A percentile compares a stretch with the other conserved stretches of the same genome.
Evolutionary conservation across 495 filamentous ascomycete species (phyloP).

Genomic region (Aspergillus mulundensis): DNA sequence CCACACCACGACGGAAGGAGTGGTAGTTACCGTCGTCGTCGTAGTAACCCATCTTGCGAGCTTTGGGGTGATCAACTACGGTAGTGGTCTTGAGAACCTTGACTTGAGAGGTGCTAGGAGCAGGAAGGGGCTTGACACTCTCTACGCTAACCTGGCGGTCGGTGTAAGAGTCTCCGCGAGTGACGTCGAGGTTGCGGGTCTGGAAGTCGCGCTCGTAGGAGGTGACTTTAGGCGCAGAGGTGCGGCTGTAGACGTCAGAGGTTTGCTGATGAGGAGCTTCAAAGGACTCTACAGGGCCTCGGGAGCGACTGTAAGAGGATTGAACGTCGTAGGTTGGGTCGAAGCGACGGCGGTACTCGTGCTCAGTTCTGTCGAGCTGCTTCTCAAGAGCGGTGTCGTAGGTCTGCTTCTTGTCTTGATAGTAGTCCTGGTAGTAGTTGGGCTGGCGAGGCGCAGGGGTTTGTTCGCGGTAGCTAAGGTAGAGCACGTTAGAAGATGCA

Average conservation of each 20-base stretch:
- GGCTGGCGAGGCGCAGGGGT: slow-evolving; percentile 24
- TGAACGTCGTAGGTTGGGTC: slow-evolving; percentile 61
- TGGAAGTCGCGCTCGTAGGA: slow-evolving; percentile 25
- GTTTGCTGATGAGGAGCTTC: slow-evolving; percentile 16
- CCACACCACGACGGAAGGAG: slow-evolving; percentile 83
- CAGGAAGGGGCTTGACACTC: slow-evolving; percentile 41
- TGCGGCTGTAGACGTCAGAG: slow-evolving; percentile 17
- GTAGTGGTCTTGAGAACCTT: slow-evolving; percentile 38
- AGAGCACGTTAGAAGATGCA: slow-evolving; percentile 17
- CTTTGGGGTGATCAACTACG: slow-evolving; percentile 43
- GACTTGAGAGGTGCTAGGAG: slow-evolving; percentile 25
- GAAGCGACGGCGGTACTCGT: slow-evolving; percentile 76
- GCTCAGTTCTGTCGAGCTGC: slow-evolving; percentile 78
- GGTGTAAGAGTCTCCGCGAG: slow-evolving; percentile 27
- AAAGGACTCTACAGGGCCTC: slow-evolving; percentile 27
- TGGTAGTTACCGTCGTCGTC: slow-evolving; percentile 96
- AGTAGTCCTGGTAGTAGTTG: slow-evolving; percentile 50
- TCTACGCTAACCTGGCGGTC: slow-evolving; percentile 46
- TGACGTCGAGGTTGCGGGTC: slow-evolving; percentile 26
- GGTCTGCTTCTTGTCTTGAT: slow-evolving; percentile 47
- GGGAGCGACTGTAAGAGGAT: slow-evolving; percentile 41
- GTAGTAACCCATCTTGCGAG: slow-evolving; percentile 95
- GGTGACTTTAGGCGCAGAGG: slow-evolving; percentile 12
- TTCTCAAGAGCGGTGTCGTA: slow-evolving; percentile 52
- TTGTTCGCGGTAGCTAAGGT: slow-evolving; percentile 49